Evolutionary conservation across 2,329 filamentous ascomycete genomes (phyloP), one percentile per base, ranked within the genome.

Genomic region (Botrytis fabae): DNA sequence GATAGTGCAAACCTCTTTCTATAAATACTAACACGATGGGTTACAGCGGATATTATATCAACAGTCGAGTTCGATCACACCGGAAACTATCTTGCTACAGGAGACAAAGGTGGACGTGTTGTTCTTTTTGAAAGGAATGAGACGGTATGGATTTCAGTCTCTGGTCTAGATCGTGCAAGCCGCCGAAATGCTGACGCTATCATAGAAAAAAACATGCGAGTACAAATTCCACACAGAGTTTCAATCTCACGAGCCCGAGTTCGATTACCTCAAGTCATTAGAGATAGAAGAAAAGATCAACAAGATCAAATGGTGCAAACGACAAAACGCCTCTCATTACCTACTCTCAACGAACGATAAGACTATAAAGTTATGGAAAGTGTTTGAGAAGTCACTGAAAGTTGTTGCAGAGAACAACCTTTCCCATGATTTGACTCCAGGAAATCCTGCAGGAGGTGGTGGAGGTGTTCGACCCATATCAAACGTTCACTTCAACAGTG

Each of bases 211-310:
- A 90, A 98, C 96, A 69, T 99, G 96, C 89, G 96, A 99, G 84
- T 99, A 99, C 88, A 99, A 98, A 84, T 99, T 99, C 83, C 96
- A 99, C 84, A 99, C 96, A 83, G 96, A 99, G 82, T 99, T 99
- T 80, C 96, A 99, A 86, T 99, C 96, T 79, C 96, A 99, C 85
- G 96, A 99, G 83, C 96, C 96, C 76, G 96, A 99, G 84, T 99
- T 99, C 84, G 96, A 99, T 84, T 99, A 99, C 83, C 90, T 99
- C 77, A 99, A 99, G 85, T 99, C 96, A 48, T 89, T 99, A 79
- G 96, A 99, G 85, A 99, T 99, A 81, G 96, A 99, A 88, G 96
- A 99, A 85, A 99, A 99, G 86, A 99, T 99, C 88, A 99, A 99
- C 89, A 99, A 99, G 88, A 99, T 99, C 86, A 99, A 98, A 84